Conservation (phyloP, 2,329 filamentous ascomycete genomes). For the Magnaporthiopsis rhizophila region DNA sequence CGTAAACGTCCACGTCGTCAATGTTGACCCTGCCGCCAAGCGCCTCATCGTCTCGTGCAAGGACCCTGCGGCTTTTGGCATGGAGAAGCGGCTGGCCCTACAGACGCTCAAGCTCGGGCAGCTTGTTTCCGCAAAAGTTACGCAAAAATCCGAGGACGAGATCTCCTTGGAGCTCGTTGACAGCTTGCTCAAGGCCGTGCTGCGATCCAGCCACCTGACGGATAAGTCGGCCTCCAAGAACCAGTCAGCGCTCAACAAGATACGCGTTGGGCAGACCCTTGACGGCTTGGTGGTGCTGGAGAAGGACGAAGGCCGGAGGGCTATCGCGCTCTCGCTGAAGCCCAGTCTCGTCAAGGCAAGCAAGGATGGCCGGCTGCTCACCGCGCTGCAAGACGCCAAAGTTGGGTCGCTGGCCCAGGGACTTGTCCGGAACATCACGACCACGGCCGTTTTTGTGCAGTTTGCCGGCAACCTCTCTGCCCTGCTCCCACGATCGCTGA, state of each 20-base stretch:
- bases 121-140: slow-evolving; percentile 68
- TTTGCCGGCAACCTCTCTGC: slow-evolving; percentile 73
- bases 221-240: slow-evolving; percentile 80
- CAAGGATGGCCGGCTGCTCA: slow-evolving; percentile 64
- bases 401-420: slow-evolving; percentile 63
- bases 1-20: slow-evolving; percentile 80
- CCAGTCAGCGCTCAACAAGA: slow-evolving; percentile 66
- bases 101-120: slow-evolving; percentile 66
- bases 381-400: slow-evolving; percentile 61
- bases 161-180: slow-evolving; percentile 68
- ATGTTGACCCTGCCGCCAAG: slow-evolving; percentile 61
- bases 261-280: slow-evolving; percentile 76
- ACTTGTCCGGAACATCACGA: slow-evolving; percentile 78
- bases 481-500: slow-evolving; percentile 69
- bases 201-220: slow-evolving; percentile 71
- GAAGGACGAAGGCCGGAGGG: slow-evolving; percentile 69
- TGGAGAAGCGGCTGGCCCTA: slow-evolving; percentile 69
- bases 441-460: slow-evolving; percentile 78
- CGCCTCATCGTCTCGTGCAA: slow-evolving; percentile 89
- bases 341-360: slow-evolving; percentile 70
- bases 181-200: slow-evolving; percentile 66
- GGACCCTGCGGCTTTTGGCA: slow-evolving; percentile 68
- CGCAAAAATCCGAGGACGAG: slow-evolving; percentile 72
- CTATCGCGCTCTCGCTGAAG: slow-evolving; percentile 74
- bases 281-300: slow-evolving; percentile 78